Conservation (phyloP, 2,329 filamentous ascomycete species). For the Fusarium piperis region DNA sequence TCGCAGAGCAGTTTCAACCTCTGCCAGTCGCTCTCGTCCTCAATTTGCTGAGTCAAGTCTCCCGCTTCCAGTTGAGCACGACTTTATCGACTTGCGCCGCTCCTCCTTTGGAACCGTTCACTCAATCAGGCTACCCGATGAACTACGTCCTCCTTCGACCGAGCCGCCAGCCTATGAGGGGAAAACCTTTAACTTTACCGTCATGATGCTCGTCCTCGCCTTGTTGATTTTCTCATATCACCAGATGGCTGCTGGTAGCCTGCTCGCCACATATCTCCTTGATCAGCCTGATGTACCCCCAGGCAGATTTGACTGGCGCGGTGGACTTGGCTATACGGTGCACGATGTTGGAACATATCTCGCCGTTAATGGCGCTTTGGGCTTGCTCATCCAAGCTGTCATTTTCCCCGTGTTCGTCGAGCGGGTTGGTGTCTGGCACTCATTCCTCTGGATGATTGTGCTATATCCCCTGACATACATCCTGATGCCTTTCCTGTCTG, state of each 20-base stretch:
- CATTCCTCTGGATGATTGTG: constrained; percentile 71
- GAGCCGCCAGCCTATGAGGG: constrained; percentile 24
- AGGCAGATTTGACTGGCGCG: constrained; percentile 55
- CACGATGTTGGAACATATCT: constrained; percentile 75
- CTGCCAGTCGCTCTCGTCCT: constrained; percentile 29
- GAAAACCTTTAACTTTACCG: constrained; percentile 49
- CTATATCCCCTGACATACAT: constrained; percentile 75
- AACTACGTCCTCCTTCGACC: constrained; percentile 25
- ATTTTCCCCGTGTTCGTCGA: constrained; percentile 74
- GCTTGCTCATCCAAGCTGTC: constrained; percentile 76
- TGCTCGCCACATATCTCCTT: constrained; percentile 56
- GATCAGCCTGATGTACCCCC: constrained; percentile 42
- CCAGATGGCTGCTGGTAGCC: constrained; percentile 56
- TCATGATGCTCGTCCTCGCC: constrained; percentile 49
- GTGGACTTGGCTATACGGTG: constrained; percentile 73
- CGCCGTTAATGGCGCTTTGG: constrained; percentile 75
- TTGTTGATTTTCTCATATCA: constrained; percentile 56
- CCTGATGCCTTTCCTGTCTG: constrained; percentile 73
- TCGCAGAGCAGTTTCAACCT: constrained; percentile 25
- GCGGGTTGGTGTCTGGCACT: constrained; percentile 72
- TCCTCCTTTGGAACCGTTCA: constrained; percentile 56
- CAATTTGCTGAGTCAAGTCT: constrained; percentile 36
- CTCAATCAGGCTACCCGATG: constrained; percentile 48
- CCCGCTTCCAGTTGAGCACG: constrained; percentile 32
- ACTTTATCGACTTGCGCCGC: constrained; percentile 37